Conservation (phyloP, 257 asterid species). For the Solanum piurae region DNA sequence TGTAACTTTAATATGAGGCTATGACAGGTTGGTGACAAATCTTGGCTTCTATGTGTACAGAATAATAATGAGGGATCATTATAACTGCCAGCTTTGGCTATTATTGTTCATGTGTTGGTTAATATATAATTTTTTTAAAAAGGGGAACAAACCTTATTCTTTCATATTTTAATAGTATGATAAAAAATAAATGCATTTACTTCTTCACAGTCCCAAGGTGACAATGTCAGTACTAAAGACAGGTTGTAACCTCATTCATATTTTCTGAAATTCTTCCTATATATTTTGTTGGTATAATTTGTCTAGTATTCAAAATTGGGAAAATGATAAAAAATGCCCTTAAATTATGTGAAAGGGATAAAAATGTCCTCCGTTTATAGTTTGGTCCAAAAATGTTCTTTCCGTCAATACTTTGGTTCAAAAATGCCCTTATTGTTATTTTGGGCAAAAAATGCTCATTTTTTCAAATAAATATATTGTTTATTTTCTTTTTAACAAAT, state of each 20-base stretch:
- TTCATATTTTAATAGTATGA: background rate
- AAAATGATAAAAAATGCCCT: no score
- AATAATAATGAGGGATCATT: background rate
- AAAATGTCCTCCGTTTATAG: no score
- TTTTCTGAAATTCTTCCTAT: background rate
- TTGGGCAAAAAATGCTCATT: no score
- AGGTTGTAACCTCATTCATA: background rate
- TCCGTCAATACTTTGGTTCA: no score
- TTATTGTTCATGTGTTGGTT: background rate
- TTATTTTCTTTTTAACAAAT: no score
- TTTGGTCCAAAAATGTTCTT: no score
- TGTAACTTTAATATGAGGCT: background rate
- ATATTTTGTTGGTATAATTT: background rate
- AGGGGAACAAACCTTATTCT: background rate
- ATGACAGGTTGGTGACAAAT: background rate
- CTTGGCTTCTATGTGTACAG: background rate
- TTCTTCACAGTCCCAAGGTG: background rate
- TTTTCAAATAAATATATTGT: no score
- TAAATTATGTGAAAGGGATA: no score
- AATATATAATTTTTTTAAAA: background rate
- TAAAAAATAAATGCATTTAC: background rate
- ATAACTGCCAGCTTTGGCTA: background rate
- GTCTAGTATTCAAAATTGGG: no score
- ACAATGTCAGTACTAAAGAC: background rate
- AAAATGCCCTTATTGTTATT: no score